These are phyloP conservation scores for Coemansia sp. DNA, from an alignment of 192 early-diverging fungal species.

Conservation along the genomic window DNA sequence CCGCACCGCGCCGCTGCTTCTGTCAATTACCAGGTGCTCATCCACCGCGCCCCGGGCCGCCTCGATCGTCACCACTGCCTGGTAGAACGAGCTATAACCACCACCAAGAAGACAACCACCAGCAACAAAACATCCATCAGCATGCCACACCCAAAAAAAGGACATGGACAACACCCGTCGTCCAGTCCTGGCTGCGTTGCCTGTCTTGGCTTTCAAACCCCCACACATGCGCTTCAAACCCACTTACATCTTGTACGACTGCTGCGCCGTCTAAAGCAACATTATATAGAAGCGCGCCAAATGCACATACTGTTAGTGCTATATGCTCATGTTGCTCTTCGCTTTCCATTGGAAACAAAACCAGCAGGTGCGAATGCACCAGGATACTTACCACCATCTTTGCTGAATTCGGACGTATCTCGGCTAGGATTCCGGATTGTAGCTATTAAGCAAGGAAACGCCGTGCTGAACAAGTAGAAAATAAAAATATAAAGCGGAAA, in stretches of 20 bases:
- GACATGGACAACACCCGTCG: too few species aligned
- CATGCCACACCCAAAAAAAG: too few species aligned
- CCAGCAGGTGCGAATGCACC: not conserved
- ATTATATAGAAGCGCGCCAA: not conserved
- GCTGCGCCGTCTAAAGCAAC: constrained; percentile 42
- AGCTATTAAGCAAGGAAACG: too few species aligned
- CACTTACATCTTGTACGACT: constrained; percentile 46
- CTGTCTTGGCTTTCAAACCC: too few species aligned
- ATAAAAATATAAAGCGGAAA: too few species aligned
- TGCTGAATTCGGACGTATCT: not conserved
- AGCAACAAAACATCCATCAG: not conserved
- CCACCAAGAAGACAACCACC: not conserved
- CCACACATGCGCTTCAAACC: not conserved
- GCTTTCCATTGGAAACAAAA: not conserved
- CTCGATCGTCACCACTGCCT: constrained; percentile 41
- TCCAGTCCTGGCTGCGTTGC: too few species aligned
- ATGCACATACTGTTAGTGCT: not conserved
- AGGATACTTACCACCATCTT: constrained; percentile 25
- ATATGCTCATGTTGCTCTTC: not conserved
- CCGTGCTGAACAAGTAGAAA: too few species aligned
- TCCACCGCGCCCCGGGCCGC: constrained; percentile 38
- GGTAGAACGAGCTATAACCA: constrained; percentile 48
- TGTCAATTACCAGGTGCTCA: constrained; percentile 42
- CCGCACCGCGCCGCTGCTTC: constrained; percentile 28
- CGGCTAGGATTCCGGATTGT: not conserved